phyloP scores from a whole-genome alignment of 768 basidiomycete genomes.

The Rhodotorula sphaerocarpa region DNA sequence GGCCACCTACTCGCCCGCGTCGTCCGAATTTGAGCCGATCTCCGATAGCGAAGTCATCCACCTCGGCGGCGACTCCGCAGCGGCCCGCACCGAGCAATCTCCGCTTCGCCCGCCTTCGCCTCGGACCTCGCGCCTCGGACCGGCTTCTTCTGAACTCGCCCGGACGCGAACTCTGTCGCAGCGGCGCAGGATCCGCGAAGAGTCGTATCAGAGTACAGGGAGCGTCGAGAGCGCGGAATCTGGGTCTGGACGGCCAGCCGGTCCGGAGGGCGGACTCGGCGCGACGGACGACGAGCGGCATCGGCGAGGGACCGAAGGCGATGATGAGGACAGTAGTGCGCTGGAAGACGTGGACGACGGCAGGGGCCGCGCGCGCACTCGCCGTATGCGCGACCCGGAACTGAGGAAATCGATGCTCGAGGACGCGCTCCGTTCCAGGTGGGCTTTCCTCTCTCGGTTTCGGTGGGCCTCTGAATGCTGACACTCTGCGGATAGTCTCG shows the following conservation, averaged over 20 bases:
- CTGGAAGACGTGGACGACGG: conserved; percentile 17
- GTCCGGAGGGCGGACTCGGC: not conserved
- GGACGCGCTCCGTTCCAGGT: conserved; percentile 30
- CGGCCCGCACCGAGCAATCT: no score
- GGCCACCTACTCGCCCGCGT: conserved; percentile 9
- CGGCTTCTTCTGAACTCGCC: not conserved
- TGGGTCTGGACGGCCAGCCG: no score
- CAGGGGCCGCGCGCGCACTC: conserved; percentile 16
- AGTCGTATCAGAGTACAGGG: not conserved
- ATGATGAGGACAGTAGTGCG: conserved; percentile 29
- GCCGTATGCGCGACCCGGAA: conserved; percentile 22
- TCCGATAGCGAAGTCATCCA: conserved; percentile 1
- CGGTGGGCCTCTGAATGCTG: not conserved
- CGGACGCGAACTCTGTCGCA: conserved; percentile 1
- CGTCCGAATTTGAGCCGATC: conserved; percentile 28
- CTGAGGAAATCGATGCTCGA: conserved; percentile 24
- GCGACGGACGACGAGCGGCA: not conserved
- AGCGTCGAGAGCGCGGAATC: not conserved
- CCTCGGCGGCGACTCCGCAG: not conserved
- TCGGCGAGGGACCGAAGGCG: conserved; percentile 22
- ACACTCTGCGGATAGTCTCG: conserved; percentile 7
- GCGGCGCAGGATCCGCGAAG: not conserved
- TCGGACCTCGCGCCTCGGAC: not conserved
- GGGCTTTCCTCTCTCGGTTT: not conserved
- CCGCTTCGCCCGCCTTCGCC: not conserved